Conservation (phyloP, 1,284 basidiomycete genomes). For the Vanrija pseudolonga region DNA sequence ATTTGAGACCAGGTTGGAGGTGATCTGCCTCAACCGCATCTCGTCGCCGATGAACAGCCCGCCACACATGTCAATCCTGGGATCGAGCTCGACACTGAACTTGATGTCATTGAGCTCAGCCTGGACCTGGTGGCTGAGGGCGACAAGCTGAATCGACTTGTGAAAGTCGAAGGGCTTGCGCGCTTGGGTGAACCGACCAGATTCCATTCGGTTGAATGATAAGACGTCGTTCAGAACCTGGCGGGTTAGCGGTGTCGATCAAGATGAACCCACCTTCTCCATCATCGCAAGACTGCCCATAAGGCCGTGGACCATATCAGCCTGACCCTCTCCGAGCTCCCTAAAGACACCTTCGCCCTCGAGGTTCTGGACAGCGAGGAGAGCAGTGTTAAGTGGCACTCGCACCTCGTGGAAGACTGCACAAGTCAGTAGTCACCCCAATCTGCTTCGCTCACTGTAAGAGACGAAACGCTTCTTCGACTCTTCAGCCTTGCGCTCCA, state of each 20-base stretch:
- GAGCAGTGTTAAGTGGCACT: constrained; percentile 85
- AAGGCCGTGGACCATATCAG: constrained; percentile 52
- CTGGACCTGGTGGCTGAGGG: constrained; percentile 69
- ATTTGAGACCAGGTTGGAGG: constrained; percentile 52
- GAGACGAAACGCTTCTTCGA: constrained; percentile 74
- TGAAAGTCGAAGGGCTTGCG: constrained; percentile 74
- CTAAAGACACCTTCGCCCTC: constrained; percentile 57
- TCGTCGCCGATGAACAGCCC: constrained; percentile 53
- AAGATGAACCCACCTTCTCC: constrained; percentile 34
- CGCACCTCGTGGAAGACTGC: constrained; percentile 60
- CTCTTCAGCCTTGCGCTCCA: constrained; percentile 72
- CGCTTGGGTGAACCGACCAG: constrained; percentile 38
- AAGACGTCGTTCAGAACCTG: constrained; percentile 77
- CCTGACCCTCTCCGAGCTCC: constrained; percentile 33
- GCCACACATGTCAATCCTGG: constrained; percentile 43
- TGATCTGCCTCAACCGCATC: constrained; percentile 72
- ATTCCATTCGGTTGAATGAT: constrained; percentile 51
- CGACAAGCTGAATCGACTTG: constrained; percentile 72
- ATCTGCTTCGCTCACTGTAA: constrained; percentile 58
- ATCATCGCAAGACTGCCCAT: constrained; percentile 79
- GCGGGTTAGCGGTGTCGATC: background rate
- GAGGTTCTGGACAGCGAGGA: constrained; percentile 85
- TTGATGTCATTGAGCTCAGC: constrained; percentile 67
- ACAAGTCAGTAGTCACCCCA: background rate
- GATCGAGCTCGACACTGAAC: constrained; percentile 1